Evolutionary conservation across 805 yeast species (phyloP).

Genomic region (Ogataea pini): DNA sequence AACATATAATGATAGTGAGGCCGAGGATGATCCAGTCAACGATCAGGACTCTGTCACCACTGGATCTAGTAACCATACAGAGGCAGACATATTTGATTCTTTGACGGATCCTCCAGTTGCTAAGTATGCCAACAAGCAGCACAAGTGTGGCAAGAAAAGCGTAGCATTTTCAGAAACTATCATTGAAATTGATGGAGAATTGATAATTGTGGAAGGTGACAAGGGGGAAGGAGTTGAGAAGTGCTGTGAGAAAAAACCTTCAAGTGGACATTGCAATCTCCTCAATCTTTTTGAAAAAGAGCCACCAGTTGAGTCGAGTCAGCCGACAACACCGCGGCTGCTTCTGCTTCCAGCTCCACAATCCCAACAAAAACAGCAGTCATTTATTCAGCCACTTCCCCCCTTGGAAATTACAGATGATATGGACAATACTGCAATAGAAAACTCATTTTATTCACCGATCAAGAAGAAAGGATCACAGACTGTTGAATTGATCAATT

Average conservation of each 20-base stretch:
- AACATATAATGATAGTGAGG: slow-evolving; percentile 12
- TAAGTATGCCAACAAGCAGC: slow-evolving; percentile 12
- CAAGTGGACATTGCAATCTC: slow-evolving; percentile 1
- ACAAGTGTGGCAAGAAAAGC: slow-evolving; percentile 11
- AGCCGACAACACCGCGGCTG: no score
- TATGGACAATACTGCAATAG: slow-evolving; percentile 6
- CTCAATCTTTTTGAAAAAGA: background rate
- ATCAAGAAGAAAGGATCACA: background rate
- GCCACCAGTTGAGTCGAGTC: no score
- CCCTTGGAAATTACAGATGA: background rate
- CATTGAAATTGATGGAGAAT: background rate
- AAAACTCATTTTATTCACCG: slow-evolving; percentile 7
- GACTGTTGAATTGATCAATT: background rate
- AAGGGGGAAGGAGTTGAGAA: background rate
- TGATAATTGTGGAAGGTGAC: slow-evolving; percentile 1
- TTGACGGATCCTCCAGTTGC: slow-evolving; percentile 18
- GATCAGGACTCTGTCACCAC: slow-evolving; percentile 20
- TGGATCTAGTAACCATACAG: slow-evolving; percentile 11
- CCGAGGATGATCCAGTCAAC: slow-evolving; percentile 14
- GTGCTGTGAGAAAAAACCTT: background rate
- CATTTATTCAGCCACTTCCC: background rate
- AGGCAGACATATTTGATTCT: slow-evolving; percentile 14
- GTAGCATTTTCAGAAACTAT: slow-evolving; percentile 13
- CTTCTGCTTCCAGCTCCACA: background rate
- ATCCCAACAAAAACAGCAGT: background rate